Base-by-base conservation (phyloP, 768 basidiomycete species). In the Kwoniella botswanensis region DNA sequence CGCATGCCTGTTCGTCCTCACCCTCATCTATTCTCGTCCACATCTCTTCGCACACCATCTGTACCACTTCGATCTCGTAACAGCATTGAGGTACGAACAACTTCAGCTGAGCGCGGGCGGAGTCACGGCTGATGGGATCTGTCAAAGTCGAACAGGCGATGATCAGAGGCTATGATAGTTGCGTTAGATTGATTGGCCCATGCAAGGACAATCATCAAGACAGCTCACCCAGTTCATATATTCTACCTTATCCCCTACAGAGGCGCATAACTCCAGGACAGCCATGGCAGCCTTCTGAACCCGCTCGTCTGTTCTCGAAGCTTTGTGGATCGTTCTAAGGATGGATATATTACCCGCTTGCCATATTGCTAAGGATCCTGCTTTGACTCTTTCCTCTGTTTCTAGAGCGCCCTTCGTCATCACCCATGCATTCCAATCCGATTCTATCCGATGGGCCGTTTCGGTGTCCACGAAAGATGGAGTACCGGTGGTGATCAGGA, bases 191-290 rank as follows among this genome's bases (percentile, higher is more conserved):
- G 12, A 63, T 12, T 18, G 26, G 29, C 35, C 21, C 43, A 11
- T 24, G 44, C 17, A 9, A 26, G 15, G 57, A 17, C 15, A 35
- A 17, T 15, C 12, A 6, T 26, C 15, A 26, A 15, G 57, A 29
- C 18, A 9, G 70, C 72, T 69, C 65, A 76, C 75, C 72, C 72
- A 76, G 63, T 74, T 76, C 58, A 76, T 57, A 61, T 71, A 74
- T 57, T 76, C 75, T 15, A 70, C 57, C 59, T 76, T 76, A n/a
- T 71, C 75, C 13, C 72, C 75, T 13, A 67, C 75, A 22, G 64
- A 70, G 9, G 29, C 41, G 42, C 66, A 74, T 18, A 74, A 41
- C 46, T 63, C 62, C 17, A 76, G 53, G 12, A 72, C 71, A 53
- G 56, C 64, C 53, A 22, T 54, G 10, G 71, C 75, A 57, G 70